These are phyloP conservation scores for Ottelia alismoides DNA, from an alignment of 106 monocot species.

Conservation along the genomic window DNA sequence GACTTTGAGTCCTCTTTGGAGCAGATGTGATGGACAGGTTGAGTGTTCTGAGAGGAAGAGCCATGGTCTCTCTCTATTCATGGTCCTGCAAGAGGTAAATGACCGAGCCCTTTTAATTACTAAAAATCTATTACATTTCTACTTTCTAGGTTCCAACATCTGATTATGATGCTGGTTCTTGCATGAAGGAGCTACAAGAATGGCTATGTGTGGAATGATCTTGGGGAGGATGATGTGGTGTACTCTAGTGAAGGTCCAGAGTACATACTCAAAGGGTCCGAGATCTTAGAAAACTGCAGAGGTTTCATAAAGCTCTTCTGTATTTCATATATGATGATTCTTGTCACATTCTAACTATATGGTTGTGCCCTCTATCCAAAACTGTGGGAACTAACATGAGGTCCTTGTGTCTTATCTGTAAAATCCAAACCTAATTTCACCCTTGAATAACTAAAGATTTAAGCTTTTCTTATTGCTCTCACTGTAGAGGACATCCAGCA, in stretches of 20 bases:
- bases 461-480: neutral
- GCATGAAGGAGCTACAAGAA: constrained; percentile 86
- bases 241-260: constrained; percentile 73
- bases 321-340: neutral
- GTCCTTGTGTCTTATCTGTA: no score
- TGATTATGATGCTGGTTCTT: no score
- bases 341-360: neutral
- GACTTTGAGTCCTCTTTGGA: neutral
- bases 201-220: constrained; percentile 92
- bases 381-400: no score
- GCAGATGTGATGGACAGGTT: constrained; percentile 66
- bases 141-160: no score
- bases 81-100: constrained; percentile 98
- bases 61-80: constrained; percentile 73
- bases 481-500: constrained; percentile 30
- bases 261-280: constrained; percentile 91
- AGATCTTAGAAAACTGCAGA: constrained; percentile 40
- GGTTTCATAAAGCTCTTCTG: constrained; percentile 2
- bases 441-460: no score
- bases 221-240: constrained; percentile 69
- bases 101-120: no score
- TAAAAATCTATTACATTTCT: no score
- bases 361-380: neutral
- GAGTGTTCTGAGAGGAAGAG: constrained; percentile 56
- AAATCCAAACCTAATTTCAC: no score